Conservation (phyloP, 116 monocot genomes). For the Zostera marina region DNA sequence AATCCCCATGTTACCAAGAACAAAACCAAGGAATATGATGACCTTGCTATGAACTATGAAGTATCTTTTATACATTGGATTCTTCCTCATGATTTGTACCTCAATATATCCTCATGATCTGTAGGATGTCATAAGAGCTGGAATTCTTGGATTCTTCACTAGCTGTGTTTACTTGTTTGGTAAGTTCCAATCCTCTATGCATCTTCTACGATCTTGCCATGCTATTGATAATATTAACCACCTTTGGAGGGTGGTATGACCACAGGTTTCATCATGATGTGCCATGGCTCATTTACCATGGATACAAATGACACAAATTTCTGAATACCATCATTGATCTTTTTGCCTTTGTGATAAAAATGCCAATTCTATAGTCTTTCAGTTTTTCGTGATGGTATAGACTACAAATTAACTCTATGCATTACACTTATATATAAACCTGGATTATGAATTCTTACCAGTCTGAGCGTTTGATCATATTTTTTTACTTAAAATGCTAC, state of each 20-base stretch:
- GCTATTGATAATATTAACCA: too few relatives aligned
- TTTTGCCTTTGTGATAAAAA: conserved; percentile 95
- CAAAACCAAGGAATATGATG: conserved; percentile 98
- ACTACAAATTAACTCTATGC: not conserved
- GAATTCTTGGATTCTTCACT: conserved; percentile 98
- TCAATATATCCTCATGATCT: conserved; percentile 85
- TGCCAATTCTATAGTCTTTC: conserved; percentile 91
- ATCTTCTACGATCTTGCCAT: too few relatives aligned
- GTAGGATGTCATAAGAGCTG: conserved; percentile 84
- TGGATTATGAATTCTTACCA: too few relatives aligned
- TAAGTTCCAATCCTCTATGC: conserved; percentile 13
- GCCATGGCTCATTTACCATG: conserved; percentile 97
- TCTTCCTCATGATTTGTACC: conserved; percentile 58
- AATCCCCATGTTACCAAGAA: conserved; percentile 69
- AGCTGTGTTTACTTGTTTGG: conserved; percentile 99
- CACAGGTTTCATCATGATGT: conserved; percentile 98
- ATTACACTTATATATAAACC: too few relatives aligned
- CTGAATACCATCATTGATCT: conserved; percentile 93
- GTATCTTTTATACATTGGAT: conserved; percentile 76
- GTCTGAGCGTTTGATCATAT: too few relatives aligned
- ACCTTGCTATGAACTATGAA: conserved; percentile 99
- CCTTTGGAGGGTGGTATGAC: not conserved
- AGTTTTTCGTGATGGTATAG: conserved; percentile 84
- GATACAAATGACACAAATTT: conserved; percentile 99
- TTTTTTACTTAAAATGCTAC: not conserved